Evolutionary conservation across 768 basidiomycete species (phyloP).

Genomic region (Leccinum uliginosum): DNA sequence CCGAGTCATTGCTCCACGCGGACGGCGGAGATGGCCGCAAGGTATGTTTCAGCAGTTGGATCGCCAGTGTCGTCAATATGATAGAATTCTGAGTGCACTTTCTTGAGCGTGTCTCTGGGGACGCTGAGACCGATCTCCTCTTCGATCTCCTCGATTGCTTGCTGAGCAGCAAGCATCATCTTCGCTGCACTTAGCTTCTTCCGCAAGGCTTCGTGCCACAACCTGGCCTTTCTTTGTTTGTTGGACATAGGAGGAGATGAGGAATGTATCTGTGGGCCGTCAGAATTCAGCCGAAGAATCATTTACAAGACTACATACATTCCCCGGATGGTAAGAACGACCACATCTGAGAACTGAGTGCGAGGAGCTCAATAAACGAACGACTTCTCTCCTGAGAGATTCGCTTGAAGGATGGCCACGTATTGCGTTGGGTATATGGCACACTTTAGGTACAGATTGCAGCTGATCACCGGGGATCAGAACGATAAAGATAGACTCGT

Average conservation of each 20-base stretch:
- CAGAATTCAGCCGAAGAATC: neutral
- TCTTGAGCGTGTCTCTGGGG: neutral
- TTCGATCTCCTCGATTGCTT: neutral
- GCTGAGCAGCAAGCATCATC: neutral
- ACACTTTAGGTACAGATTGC: neutral
- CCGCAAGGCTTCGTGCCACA: neutral
- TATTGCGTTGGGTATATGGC: neutral
- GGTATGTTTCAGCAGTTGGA: neutral
- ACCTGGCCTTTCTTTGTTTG: neutral
- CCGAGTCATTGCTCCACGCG: neutral
- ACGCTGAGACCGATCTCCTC: neutral
- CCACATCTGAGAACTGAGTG: neutral
- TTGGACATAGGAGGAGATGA: neutral
- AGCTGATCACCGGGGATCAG: neutral
- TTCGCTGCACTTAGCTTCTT: neutral
- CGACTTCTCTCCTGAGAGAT: neutral
- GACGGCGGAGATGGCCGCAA: neutral
- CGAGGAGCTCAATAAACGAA: neutral
- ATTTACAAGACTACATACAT: neutral
- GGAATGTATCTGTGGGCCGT: neutral
- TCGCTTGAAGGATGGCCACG: neutral
- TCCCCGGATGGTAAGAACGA: neutral
- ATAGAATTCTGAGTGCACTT: neutral
- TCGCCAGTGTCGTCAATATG: neutral
- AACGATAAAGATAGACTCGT: neutral